Base-by-base conservation (phyloP, 1,284 basidiomycete genomes). In the Laetiporus sulphureus region DNA sequence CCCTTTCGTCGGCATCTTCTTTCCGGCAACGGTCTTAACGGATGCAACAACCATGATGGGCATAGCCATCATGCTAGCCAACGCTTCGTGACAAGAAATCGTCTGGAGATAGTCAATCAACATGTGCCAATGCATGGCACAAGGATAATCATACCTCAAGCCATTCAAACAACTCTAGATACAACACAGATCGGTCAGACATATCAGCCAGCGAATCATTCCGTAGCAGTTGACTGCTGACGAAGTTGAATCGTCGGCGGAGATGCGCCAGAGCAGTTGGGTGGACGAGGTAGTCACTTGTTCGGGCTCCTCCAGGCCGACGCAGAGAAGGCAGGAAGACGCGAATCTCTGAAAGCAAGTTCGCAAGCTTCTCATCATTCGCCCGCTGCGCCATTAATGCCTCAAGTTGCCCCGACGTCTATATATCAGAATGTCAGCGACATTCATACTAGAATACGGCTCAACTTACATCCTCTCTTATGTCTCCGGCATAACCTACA, bases 41-140 rank as follows among this genome's bases (percentile, higher is more conserved):
- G 81, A 82, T 3, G 73, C 66, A 16, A 78, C 73, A 3, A 85
- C 79, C 91, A 94, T 94, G 57, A 91, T 91, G 1, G 91, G 91
- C 90, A 93, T 94, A 1, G 86, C 91, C 77, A 95, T 89, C 86
- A 94, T 92, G 51, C 85, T 88, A 2, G 90, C 89, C 21, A 94
- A 65, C 3, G 88, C 83, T 68, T 94, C 91, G 50, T 95, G 91
- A 53, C 82, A 83, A 6, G 91, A 91, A 31, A 95, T 86, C 2
- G 85, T 90, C 87, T 45, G 38, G 16, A 24, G n/a, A 38, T 20
- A 25, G 39, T 29, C 3, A 31, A 39, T 38, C 32, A 37, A 19
- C 42, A 37, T 23, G 15, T 37, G 18, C 16, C 32, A 27, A 32
- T 23, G 18, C 35, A 30, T 34, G 37, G 19, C 19, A 35, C 11